Conservation (phyloP, 805 yeast species). For the Candida schatavii region DNA sequence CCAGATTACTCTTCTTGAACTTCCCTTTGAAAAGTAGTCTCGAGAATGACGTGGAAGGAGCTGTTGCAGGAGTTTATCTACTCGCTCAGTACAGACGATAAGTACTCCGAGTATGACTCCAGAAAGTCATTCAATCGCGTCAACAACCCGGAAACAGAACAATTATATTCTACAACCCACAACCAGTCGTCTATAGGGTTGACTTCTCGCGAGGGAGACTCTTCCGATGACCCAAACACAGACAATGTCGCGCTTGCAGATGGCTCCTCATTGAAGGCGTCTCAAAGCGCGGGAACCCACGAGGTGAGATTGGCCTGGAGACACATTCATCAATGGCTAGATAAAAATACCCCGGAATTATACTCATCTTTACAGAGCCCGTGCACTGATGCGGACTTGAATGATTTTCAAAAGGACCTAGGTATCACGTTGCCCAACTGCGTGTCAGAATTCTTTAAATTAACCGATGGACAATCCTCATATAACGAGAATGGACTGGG, state of each 20-base stretch:
- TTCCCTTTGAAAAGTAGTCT: background rate
- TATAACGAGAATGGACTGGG: conserved; percentile 60
- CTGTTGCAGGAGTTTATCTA: conserved; percentile 59
- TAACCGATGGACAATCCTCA: conserved; percentile 82
- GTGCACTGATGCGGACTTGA: conserved; percentile 76
- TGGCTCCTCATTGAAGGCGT: conserved; percentile 32
- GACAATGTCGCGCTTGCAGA: conserved; percentile 15
- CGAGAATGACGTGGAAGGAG: conserved; percentile 26
- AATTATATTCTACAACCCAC: conserved; percentile 19
- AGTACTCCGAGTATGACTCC: conserved; percentile 65
- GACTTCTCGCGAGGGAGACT: background rate
- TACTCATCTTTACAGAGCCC: conserved; percentile 73
- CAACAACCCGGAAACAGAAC: conserved; percentile 39
- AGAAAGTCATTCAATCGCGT: conserved; percentile 43
- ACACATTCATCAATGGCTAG: conserved; percentile 82
- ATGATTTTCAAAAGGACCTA: conserved; percentile 81
- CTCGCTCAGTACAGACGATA: conserved; percentile 63
- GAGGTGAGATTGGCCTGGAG: conserved; percentile 82
- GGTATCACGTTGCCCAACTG: conserved; percentile 73
- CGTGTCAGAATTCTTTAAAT: conserved; percentile 71
- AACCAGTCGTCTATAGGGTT: conserved; percentile 22
- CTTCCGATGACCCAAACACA: background rate
- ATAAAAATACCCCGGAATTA: conserved; percentile 75
- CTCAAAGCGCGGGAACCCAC: conserved; percentile 60
- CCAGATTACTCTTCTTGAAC: too few species aligned